phyloP scores from a whole-genome alignment of 495 filamentous ascomycete species.

The Lasiosphaeria hispida region DNA sequence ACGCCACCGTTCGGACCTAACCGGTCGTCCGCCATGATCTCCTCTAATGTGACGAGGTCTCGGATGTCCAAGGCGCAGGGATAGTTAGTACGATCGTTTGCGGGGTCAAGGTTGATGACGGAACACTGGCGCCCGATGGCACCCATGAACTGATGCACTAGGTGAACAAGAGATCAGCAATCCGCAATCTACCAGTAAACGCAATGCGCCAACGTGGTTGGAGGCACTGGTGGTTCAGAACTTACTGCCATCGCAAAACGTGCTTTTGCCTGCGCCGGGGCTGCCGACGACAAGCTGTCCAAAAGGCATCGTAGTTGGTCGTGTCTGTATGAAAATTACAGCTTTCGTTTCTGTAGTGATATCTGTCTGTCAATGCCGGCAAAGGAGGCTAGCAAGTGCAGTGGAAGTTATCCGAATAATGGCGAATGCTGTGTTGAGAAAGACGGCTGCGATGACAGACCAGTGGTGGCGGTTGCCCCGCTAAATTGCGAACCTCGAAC shows the following conservation, averaged over 20 bases:
- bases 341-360: too few relatives aligned
- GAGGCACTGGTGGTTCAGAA: not conserved
- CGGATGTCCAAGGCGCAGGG: conserved; percentile 89
- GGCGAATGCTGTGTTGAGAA: not conserved
- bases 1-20: conserved; percentile 91
- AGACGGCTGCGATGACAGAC: not conserved
- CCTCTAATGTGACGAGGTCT: conserved; percentile 81
- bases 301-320: conserved; percentile 42
- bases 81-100: conserved; percentile 81
- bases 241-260: conserved; percentile 89
- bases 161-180: conserved; percentile 7
- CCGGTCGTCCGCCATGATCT: conserved; percentile 90
- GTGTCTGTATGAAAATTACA: not conserved
- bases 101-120: conserved; percentile 93
- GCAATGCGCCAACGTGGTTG: not conserved
- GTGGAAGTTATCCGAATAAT: not conserved
- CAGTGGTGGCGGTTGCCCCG: conserved; percentile 2
- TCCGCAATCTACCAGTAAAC: not conserved
- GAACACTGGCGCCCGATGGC: conserved; percentile 94
- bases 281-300: conserved; percentile 86
- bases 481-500: conserved; percentile 3
- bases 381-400: not conserved
- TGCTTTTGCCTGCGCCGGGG: conserved; percentile 92
- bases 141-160: conserved; percentile 91
- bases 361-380: too few relatives aligned